Evolutionary conservation across 2,329 filamentous ascomycete genomes (phyloP), one percentile per base, ranked within the genome.

Genomic region (Tolypocladium ovalisporum): DNA sequence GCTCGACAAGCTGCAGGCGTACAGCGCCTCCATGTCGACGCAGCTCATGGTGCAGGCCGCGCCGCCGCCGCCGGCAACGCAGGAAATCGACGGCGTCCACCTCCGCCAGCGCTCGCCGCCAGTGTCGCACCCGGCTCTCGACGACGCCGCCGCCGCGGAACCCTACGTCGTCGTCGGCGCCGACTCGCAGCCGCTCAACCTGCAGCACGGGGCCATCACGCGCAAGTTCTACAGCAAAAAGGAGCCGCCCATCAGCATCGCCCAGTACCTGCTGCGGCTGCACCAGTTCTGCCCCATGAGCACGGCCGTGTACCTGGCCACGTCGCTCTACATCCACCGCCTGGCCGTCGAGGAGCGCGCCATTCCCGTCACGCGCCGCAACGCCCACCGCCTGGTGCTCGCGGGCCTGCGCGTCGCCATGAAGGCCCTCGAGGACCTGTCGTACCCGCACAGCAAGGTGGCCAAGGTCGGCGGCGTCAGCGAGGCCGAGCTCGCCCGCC

Each of bases 211-310:
- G 61, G 88, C 90, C 62, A 90, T 97, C 62, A 90, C 90, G 22
- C 85, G 91, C 63, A 94, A 94, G 66, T 99, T 99, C 73, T 95
- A 94, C 76, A 93, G 88, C 62, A 96, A 94, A 70, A 83, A 85
- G 54, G 85, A 90, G 19, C 93, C 94, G 24, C 86, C 88, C 13
- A 93, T 97, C 62, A 81, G 85, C 39, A 80, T 97, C 52, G 83
- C 87, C 66, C 88, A 94, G 62, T 99, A 97, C 68, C 81, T 97
- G 29, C 78, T 86, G 65, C 88, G 93, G 19, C 83, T 97, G 58
- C 92, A 97, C 73, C 84, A 84, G 58, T 97, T 88, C 75, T 97
- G 93, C 67, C 92, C 94, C 4, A 91, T 96, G 83, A 95, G 89
- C 61, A 91, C 92, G 0, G 93, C 87, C 29, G 93, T 97, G 12